These are phyloP conservation scores for Cyphellophora europaea DNA, from an alignment of 2,329 filamentous ascomycete genomes.

Conservation along the genomic window DNA sequence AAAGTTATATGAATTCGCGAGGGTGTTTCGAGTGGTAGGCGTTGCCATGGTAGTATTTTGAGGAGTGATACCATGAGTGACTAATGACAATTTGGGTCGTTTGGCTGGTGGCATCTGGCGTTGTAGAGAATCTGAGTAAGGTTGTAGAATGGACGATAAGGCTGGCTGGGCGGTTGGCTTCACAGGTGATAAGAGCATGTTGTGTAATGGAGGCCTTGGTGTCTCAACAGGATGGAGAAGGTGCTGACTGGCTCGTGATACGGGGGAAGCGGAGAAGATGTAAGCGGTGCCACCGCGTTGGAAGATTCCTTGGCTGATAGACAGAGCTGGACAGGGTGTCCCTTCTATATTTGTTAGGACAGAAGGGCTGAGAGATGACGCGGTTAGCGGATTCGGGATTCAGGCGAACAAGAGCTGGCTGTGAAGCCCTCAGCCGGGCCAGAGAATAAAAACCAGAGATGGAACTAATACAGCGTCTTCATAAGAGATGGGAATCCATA, in stretches of 20 bases:
- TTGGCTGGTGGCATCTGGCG: conserved; percentile 19
- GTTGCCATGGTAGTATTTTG: conserved; percentile 45
- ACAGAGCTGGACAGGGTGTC: too few relatives aligned
- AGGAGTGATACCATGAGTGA: conserved; percentile 44
- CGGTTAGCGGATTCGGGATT: too few relatives aligned
- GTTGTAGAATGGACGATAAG: not conserved
- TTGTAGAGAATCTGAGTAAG: conserved; percentile 1
- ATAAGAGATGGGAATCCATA: not conserved
- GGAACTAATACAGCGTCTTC: too few relatives aligned
- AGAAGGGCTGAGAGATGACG: too few relatives aligned
- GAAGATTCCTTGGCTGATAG: too few relatives aligned
- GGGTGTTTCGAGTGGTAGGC: conserved; percentile 53
- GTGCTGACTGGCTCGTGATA: too few relatives aligned
- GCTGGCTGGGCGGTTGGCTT: not conserved
- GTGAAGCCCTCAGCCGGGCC: too few relatives aligned
- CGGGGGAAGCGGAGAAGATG: too few relatives aligned
- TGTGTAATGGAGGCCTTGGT: not conserved
- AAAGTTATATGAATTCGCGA: conserved; percentile 52
- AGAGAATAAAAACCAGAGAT: too few relatives aligned
- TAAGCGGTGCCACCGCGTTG: not conserved
- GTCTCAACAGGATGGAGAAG: too few relatives aligned
- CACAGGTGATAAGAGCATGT: not conserved
- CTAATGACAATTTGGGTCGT: conserved; percentile 51
- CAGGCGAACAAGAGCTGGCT: too few relatives aligned
- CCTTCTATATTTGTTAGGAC: too few relatives aligned